Evolutionary conservation across 73 alveolate species (phyloP), one percentile per base, ranked within the genome.

Genomic region (Stentor roeselii): DNA sequence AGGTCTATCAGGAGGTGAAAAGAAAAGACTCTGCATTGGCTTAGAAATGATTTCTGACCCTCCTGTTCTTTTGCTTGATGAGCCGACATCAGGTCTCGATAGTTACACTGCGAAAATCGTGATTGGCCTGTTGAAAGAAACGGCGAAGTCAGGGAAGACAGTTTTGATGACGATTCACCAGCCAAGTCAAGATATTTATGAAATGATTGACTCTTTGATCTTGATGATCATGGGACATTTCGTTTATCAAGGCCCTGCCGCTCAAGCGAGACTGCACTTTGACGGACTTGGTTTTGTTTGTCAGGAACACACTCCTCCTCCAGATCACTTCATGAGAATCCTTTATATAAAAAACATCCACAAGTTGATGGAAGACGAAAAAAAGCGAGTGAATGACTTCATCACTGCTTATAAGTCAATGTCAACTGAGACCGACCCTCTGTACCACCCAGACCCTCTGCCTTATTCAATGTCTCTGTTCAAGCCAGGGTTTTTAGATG

Each of bases 231-330:
- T 78, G 1, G 94, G 94, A 0, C 35, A 36, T 3, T 78, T 78
- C 3, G 60, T 88, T 0, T 88, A 85, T 50, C 78, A 85, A 41
- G 94, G 94, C 39, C 84, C 75, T 0, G 82, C 91, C 0, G 74
- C 34, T 3, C 21, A 38, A 60, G 27, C 86, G 15, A 39, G 84
- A 2, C 59, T 60, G 59, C 86, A 90, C 77, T 93, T 93, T 76
- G 60, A 67, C 38, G 3, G 42, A 67, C 32, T 67, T 14, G 82
- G 82, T 1, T 30, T 27, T n/a, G 32, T 27, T 27, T 67, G 82
- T 67, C 59, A 15, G 11, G 32, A n/a, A n/a, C 59, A 67, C 78
- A n/a, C 15, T 15, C n/a, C n/a, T 50, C 82, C 82, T 2, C 27
- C 59, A 27, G 82, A 67, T n/a, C 32, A 67, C 31, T 67, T 0